These are phyloP conservation scores for Exophiala sp. DNA, from an alignment of 2,329 filamentous ascomycete genomes.

Conservation along the genomic window DNA sequence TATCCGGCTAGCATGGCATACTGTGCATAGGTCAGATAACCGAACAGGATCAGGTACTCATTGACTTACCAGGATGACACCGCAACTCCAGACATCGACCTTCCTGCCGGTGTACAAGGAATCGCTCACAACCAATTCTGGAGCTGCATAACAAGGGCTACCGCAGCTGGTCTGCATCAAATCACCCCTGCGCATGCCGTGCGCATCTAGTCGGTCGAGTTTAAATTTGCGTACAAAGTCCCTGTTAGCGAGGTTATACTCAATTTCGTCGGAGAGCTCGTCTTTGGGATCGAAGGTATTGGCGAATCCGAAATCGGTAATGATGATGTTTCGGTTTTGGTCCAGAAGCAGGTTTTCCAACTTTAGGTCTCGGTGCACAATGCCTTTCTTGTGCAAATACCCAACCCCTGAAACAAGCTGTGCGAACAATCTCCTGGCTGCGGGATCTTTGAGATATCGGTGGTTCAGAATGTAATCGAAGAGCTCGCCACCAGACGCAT, in stretches of 20 bases:
- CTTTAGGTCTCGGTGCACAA: slow-evolving; percentile 94
- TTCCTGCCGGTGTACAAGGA: slow-evolving; percentile 95
- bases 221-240: slow-evolving; percentile 81
- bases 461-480: slow-evolving; percentile 99
- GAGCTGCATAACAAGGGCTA: slow-evolving; percentile 94
- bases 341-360: slow-evolving; percentile 92
- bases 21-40: slow-evolving; percentile 44
- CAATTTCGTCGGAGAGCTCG: slow-evolving; percentile 83
- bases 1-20: slow-evolving; percentile 99
- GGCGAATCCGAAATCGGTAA: slow-evolving; percentile 97
- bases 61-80: slow-evolving; percentile 82
- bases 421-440: slow-evolving; percentile 84
- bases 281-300: slow-evolving; percentile 92
- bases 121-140: slow-evolving; percentile 94
- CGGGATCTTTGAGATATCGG: slow-evolving; percentile 88
- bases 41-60: background rate
- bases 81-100: slow-evolving; percentile 98
- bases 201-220: slow-evolving; percentile 70
- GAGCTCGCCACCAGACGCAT: slow-evolving; percentile 92
- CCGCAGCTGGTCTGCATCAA: slow-evolving; percentile 99
- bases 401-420: slow-evolving; percentile 94
- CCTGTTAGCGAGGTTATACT: slow-evolving; percentile 76
- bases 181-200: slow-evolving; percentile 77
- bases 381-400: slow-evolving; percentile 96
- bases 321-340: slow-evolving; percentile 97